Percentiles rank a stretch among this genome's conserved stretches.
phyloP scores from a whole-genome alignment of 2,329 filamentous ascomycete species.

The Fusarium pseudonygamai region DNA sequence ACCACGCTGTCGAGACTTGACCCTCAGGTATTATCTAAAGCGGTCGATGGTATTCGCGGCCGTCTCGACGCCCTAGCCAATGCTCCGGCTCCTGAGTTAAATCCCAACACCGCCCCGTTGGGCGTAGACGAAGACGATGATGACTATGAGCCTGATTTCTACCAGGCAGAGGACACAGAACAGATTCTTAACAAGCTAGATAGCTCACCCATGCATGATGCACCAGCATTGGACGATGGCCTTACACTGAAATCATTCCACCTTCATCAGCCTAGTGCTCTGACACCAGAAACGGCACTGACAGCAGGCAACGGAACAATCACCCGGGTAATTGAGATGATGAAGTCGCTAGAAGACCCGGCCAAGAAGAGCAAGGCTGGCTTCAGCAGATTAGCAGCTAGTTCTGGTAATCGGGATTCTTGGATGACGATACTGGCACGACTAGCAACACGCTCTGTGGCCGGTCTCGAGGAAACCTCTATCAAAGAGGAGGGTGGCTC shows the following conservation, averaged over 20 bases:
- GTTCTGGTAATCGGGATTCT: constrained; percentile 83
- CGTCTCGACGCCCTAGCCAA: constrained; percentile 59
- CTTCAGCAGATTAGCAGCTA: constrained; percentile 85
- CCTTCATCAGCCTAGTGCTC: constrained; percentile 77
- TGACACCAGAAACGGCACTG: constrained; percentile 77
- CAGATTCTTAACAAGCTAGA: constrained; percentile 83
- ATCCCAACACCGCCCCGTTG: constrained; percentile 67
- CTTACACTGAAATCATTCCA: constrained; percentile 81
- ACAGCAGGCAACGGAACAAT: constrained; percentile 80
- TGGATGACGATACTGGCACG: constrained; percentile 91
- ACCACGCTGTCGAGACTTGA: constrained; percentile 80
- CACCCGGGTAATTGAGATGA: constrained; percentile 79
- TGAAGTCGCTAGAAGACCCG: constrained; percentile 76
- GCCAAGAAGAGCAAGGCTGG: constrained; percentile 73
- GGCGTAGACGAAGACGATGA: constrained; percentile 82
- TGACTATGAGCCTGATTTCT: constrained; percentile 91
- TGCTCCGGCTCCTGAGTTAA: constrained; percentile 57
- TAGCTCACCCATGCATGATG: constrained; percentile 65
- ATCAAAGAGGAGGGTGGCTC: constrained; percentile 67
- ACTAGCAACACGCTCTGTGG: constrained; percentile 80
- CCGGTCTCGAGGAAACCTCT: constrained; percentile 70
- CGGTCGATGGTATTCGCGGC: constrained; percentile 71
- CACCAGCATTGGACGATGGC: constrained; percentile 46
- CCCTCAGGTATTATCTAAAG: constrained; percentile 72
- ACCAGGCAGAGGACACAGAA: constrained; percentile 78